These are phyloP conservation scores for Thelephora ganbajun DNA, from an alignment of 768 basidiomycete genomes.

Conservation along the genomic window DNA sequence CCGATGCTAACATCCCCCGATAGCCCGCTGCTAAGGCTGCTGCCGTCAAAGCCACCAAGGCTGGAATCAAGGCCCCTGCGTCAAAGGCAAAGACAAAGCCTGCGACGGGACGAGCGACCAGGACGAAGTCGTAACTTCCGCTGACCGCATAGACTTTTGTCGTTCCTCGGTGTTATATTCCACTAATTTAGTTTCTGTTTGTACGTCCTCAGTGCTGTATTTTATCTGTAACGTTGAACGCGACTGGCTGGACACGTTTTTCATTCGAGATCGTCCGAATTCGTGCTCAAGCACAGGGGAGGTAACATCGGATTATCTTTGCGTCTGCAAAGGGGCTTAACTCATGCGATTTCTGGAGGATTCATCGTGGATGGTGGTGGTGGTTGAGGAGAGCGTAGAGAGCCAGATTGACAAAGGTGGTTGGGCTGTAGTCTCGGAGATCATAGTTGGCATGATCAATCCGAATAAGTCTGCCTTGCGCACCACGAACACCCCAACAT, in stretches of 20 bases:
- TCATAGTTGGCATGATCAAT: too few species aligned
- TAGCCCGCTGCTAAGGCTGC: constrained; percentile 18
- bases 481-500: too few species aligned
- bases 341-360: too few species aligned
- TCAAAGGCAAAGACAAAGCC: constrained; percentile 13
- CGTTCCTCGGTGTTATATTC: neutral
- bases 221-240: constrained; percentile 6
- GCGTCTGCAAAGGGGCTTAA: too few species aligned
- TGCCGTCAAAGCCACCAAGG: constrained; percentile 13
- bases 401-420: too few species aligned
- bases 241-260: constrained; percentile 7
- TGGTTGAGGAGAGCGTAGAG: too few species aligned
- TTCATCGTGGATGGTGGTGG: too few species aligned
- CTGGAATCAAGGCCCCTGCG: constrained; percentile 7
- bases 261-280: too few species aligned
- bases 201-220: constrained; percentile 5
- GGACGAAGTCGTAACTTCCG: constrained; percentile 6
- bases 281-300: too few species aligned
- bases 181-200: constrained; percentile 3
- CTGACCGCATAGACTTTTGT: neutral
- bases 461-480: too few species aligned
- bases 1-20: neutral
- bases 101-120: constrained; percentile 11
- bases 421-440: too few species aligned
- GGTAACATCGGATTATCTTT: too few species aligned